phyloP scores from a whole-genome alignment of 129 eudicot species.

The Rutidosis leptorrhynchoides region DNA sequence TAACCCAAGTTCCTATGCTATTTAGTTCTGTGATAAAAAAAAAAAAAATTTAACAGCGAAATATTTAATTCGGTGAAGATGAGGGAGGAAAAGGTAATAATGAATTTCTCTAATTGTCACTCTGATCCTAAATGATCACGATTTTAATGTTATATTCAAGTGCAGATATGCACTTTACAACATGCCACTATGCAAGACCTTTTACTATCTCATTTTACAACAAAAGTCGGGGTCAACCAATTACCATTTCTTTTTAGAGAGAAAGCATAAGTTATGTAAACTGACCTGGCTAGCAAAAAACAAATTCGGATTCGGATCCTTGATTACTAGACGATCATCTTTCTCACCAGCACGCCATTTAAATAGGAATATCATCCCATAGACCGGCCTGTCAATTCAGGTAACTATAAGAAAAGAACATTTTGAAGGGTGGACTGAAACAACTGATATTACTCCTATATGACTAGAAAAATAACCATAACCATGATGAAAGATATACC shows the following conservation, averaged over 20 bases:
- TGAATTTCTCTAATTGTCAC: neutral
- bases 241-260: neutral
- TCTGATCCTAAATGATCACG: neutral
- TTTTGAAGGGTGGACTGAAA: neutral
- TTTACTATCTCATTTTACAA: neutral
- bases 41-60: too few species aligned
- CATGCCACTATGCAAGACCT: neutral
- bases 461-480: slow-evolving; percentile 3
- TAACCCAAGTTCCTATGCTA: neutral
- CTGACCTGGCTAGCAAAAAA: slow-evolving; percentile 94
- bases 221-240: neutral
- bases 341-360: slow-evolving; percentile 99
- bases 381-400: slow-evolving; percentile 65
- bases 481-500: slow-evolving; percentile 40
- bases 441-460: neutral
- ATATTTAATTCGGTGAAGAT: too few species aligned
- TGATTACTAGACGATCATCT: slow-evolving; percentile 85
- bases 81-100: neutral
- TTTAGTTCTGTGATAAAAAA: neutral
- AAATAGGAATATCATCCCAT: slow-evolving; percentile 87
- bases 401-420: slow-evolving; percentile 8
- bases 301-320: slow-evolving; percentile 90
- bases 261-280: neutral
- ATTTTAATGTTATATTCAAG: neutral
- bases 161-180: neutral